These are phyloP conservation scores for Aegilops longissima DNA, from an alignment of 176 grass and related monocot genomes.

Conservation along the genomic window DNA sequence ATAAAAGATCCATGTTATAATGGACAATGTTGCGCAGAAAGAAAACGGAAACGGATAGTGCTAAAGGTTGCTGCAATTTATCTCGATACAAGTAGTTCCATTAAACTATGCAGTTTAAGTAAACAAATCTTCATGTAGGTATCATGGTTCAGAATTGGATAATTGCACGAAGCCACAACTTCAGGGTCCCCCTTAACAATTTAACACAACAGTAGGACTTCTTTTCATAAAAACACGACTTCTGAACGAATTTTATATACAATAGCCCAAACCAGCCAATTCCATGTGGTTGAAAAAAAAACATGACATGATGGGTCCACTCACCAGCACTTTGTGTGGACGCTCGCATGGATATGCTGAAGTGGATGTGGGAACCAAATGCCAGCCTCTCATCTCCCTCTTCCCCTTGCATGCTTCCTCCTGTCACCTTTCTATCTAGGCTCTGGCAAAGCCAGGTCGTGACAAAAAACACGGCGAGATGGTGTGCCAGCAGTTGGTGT, in stretches of 20 bases:
- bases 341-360: not conserved
- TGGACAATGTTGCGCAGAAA: not conserved
- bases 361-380: not conserved
- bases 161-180: not conserved
- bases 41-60: not conserved
- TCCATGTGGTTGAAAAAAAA: not conserved
- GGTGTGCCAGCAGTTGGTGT: not conserved
- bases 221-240: not conserved
- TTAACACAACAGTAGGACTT: not conserved
- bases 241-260: not conserved
- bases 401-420: not conserved
- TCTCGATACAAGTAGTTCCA: not conserved
- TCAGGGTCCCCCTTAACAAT: not conserved
- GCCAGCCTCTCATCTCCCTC: not conserved
- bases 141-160: not conserved
- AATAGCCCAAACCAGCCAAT: not conserved
- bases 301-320: not conserved
- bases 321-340: too few relatives aligned
- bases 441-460: not conserved
- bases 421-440: not conserved
- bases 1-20: constrained; percentile 19
- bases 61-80: not conserved
- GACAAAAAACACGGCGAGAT: not conserved
- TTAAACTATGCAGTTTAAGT: not conserved
- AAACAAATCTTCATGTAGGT: not conserved